Conservation (phyloP, 2,329 filamentous ascomycete genomes). For the Peltaster fructicola region DNA sequence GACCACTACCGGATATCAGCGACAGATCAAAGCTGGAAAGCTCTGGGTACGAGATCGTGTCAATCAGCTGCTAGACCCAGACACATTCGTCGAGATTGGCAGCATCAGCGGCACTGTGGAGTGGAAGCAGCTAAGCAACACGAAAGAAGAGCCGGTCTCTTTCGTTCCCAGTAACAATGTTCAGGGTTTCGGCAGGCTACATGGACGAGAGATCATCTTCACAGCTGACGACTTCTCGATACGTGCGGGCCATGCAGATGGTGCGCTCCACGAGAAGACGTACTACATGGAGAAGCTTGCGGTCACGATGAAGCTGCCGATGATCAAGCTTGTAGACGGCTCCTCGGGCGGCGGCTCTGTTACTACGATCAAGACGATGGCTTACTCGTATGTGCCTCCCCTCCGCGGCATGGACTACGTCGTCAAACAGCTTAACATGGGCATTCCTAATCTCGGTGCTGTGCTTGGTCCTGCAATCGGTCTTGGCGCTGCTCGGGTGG, state of each 20-base stretch:
- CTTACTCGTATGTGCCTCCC: conserved; percentile 43
- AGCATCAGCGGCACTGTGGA: conserved; percentile 40
- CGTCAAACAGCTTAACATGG: conserved; percentile 40
- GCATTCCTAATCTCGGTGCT: conserved; percentile 47
- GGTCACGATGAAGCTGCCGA: conserved; percentile 37
- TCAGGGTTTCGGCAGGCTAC: conserved; percentile 33
- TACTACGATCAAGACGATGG: conserved; percentile 37
- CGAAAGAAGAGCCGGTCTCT: conserved; percentile 29
- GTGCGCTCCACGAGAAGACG: conserved; percentile 36
- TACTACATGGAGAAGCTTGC: conserved; percentile 45
- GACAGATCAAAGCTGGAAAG: conserved; percentile 46
- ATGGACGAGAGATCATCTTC: conserved; percentile 38
- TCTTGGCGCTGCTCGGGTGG: conserved; percentile 42
- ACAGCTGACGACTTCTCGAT: conserved; percentile 49
- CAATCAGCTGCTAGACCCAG: conserved; percentile 37
- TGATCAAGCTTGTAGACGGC: conserved; percentile 47
- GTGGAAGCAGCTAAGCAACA: conserved; percentile 33
- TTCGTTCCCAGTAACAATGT: conserved; percentile 46
- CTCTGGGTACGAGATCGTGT: conserved; percentile 48
- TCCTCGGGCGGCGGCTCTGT: conserved; percentile 45
- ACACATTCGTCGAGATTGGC: conserved; percentile 41
- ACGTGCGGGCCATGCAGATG: conserved; percentile 46
- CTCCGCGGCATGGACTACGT: conserved; percentile 36
- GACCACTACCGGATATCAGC: conserved; percentile 39
- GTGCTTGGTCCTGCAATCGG: conserved; percentile 47